Evolutionary conservation across 2,329 filamentous ascomycete genomes (phyloP), one percentile per base, ranked within the genome.

Genomic region (Clarireedia paspali): DNA sequence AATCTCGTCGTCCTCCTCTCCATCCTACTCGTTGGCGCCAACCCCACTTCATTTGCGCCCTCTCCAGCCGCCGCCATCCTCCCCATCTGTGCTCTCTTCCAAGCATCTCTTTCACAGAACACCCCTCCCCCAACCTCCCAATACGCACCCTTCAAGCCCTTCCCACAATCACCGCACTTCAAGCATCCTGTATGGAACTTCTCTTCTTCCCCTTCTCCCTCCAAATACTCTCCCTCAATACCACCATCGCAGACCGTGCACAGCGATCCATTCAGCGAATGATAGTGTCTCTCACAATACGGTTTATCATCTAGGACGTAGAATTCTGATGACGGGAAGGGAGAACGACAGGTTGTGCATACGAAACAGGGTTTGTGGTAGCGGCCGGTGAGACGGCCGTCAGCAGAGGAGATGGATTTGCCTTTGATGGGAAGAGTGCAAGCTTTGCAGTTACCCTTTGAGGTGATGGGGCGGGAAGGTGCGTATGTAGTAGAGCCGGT

Each of bases 351-450:
- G 1, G 87, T 91, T 4, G 83, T 82, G 77, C 94, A 99, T 10
- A 92, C 88, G 68, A 99, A 97, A 70, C 92, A 99, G 4, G 87
- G 81, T 70, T 95, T 95, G 77, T 99, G 94, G 71, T 96, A 99
- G 60, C 91, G 86, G 9, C 94, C 94, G 0, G 89, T 95, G 24
- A 99, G 77, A 24, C 91, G 85, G 15, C 94, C 94, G 65, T 96
- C 94, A 0, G 91, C 91, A 14, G 91, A 95, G 36, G 92, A 95
- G 57, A 99, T 85, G 1, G 91, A 96, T 73, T 96, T 97, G 20
- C 91, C 92, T 46, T 83, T 81, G 64, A 99, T 97, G 6, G 79
- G 75, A 47, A 87, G 75, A 3, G 81, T 77, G 70, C 94, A 99
- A 1, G 89, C 88, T 66, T 90, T 89, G 74, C 94, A 99, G 60